Percentiles rank a stretch among this genome's conserved stretches.
phyloP scores from a whole-genome alignment of 2,329 filamentous ascomycete species.

The Aspergillus pseudotamarii region DNA sequence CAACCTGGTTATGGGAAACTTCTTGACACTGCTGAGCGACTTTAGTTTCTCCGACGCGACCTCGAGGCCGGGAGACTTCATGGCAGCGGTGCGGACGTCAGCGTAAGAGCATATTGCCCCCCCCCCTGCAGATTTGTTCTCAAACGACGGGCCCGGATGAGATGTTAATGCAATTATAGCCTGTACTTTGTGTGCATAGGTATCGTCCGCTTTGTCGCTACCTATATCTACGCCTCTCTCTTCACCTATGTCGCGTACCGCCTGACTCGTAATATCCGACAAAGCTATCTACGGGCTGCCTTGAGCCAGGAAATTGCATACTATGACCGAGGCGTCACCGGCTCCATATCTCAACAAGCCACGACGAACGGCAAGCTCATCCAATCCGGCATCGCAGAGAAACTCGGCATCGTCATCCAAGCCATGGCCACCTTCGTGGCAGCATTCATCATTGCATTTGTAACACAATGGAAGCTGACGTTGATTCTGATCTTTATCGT shows the following conservation, averaged over 20 bases:
- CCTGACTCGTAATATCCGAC: conserved; percentile 12
- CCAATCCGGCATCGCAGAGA: conserved; percentile 25
- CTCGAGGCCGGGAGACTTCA: conserved; percentile 13
- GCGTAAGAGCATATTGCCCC: no score
- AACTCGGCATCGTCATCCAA: conserved; percentile 25
- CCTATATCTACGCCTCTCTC: conserved; percentile 29
- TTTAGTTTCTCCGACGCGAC: conserved; percentile 16
- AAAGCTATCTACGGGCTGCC: conserved; percentile 20
- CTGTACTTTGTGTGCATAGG: conserved; percentile 43
- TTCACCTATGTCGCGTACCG: conserved; percentile 22
- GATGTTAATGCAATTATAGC: no score
- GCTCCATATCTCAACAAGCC: conserved; percentile 33
- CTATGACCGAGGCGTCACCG: conserved; percentile 29
- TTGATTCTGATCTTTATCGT: conserved; percentile 25
- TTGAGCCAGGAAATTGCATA: conserved; percentile 35
- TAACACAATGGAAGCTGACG: conserved; percentile 27
- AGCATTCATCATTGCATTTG: conserved; percentile 27
- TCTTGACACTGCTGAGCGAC: conserved; percentile 31
- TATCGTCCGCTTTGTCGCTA: conserved; percentile 36
- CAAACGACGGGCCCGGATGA: background rate
- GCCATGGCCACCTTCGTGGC: conserved; percentile 23
- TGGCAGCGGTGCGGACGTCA: background rate
- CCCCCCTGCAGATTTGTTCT: conserved; percentile 12
- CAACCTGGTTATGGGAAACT: conserved; percentile 42
- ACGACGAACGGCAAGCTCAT: conserved; percentile 30